Base-by-base conservation (phyloP, 768 basidiomycete genomes). In the Suillus weaverae region DNA sequence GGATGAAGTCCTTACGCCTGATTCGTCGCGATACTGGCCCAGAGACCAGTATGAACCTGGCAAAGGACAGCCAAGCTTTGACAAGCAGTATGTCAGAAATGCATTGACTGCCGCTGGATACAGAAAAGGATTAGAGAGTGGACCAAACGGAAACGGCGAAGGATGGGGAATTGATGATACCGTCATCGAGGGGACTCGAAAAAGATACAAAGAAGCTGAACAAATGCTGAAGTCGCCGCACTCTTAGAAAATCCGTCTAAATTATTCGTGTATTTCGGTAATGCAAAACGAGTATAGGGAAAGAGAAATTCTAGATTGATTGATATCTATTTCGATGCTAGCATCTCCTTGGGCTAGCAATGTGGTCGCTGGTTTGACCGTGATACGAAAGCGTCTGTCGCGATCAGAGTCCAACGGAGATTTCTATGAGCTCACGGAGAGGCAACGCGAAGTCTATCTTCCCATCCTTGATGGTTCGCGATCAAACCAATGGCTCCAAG, bases 11-110 rank as follows among this genome's bases (percentile, higher is more conserved):
- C 85, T 99, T 61, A 99, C 97, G 0, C 96, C 97, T 22, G 97
- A 99, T 76, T 98, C 95, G 14, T 97, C 95, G 20, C 86, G 97
- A 38, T 99, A 98, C 80, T 99, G 97, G 97, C 93, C 95, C 1
- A 80, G 89, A 7, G 83, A 80, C 5, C 84, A 80, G 3, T 98
- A 97, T 77, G 77, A 78, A 36, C 81, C 87, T 4, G 97, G 96
- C 5, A 81, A 84, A 41, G 72, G 88, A 0, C 97, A 97, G 77
- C 86, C 90, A 22, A 94, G 94, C 72, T 99, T 97, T 72, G 97
- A 99, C 76, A 99, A 99, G 79, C 97, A 99, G 78, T 98, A 91
- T 71, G 79, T 99, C 63, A 82, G 97, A 22, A 96, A 99, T 73
- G 94, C 94, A 89, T 80, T 99, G 35, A 89, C 89, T 13, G 72